A percentile compares a stretch with the other conserved stretches of the same genome.
These are phyloP conservation scores for Sutorius eximius DNA, from an alignment of 1,284 basidiomycete genomes.

Conservation along the genomic window DNA sequence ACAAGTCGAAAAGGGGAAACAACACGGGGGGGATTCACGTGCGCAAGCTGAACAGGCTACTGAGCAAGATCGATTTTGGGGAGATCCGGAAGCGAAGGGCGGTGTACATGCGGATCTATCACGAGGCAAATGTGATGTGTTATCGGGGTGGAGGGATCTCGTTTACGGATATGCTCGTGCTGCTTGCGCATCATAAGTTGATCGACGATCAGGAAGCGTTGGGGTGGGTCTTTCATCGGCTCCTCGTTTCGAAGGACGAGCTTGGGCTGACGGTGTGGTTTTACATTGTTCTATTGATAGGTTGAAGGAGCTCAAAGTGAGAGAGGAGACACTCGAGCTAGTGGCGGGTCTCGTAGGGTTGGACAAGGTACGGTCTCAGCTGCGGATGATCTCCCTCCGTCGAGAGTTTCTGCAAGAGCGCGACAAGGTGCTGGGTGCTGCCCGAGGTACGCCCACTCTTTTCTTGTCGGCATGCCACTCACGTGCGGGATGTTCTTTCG, in stretches of 20 bases:
- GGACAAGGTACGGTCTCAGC: slow-evolving; percentile 78
- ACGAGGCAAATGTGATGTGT: slow-evolving; percentile 80
- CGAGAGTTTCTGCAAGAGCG: slow-evolving; percentile 59
- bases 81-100: slow-evolving; percentile 66
- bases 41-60: slow-evolving; percentile 54
- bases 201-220: slow-evolving; percentile 88
- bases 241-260: neutral
- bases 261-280: neutral
- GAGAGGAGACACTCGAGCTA: slow-evolving; percentile 75
- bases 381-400: slow-evolving; percentile 75
- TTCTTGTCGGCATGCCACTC: too few relatives aligned
- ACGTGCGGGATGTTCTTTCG: too few relatives aligned
- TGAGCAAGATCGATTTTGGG: slow-evolving; percentile 65
- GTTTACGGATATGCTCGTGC: slow-evolving; percentile 87
- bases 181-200: slow-evolving; percentile 90
- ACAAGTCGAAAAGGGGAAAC: slow-evolving; percentile 32
- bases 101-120: slow-evolving; percentile 75
- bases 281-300: slow-evolving; percentile 41
- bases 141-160: slow-evolving; percentile 80
- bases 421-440: slow-evolving; percentile 31
- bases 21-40: slow-evolving; percentile 62
- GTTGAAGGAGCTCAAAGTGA: slow-evolving; percentile 75
- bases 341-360: slow-evolving; percentile 83
- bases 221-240: slow-evolving; percentile 52
- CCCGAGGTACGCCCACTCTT: slow-evolving; percentile 32